Base-by-base conservation (phyloP, 345 rosid species). In the Ailanthus altissimus region DNA sequence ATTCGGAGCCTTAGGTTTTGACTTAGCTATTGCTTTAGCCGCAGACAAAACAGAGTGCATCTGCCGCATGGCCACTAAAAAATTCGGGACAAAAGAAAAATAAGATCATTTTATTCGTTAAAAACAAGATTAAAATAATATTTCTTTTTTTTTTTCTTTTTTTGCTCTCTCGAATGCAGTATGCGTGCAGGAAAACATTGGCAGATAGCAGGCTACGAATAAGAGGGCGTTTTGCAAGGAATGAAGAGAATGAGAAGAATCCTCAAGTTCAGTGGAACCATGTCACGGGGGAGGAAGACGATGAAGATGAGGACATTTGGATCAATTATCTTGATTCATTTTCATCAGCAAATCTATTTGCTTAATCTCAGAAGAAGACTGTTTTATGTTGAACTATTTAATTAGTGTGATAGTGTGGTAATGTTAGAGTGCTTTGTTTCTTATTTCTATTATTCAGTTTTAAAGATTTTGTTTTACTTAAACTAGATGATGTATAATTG, bases 181-280 rank as follows among this genome's bases (percentile, higher is more conserved):
- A 96, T 75, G 94, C 84, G 43, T 96, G 99, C 81, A 86, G 99
- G 89, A 96, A 96, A 86, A 92, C 97, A 11, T 78, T 96, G 86
- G 99, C 99, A 12, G 98, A 96, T 60, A 92, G 97, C 77, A 85
- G 99, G 84, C 99, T 97, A 69, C 88, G 99, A 20, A 91, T 96
- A 61, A 82, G 99, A 84, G 99, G 99, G 4, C 79, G 99, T 51
- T 96, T 96, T 70, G 97, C 96, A 10, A 90, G 93, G 82, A 96
- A 89, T n/a, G 94, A 89, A 61, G 99, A 93, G 75, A 88, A 75
- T 9, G 91, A 87, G 72, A 87, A 84, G 76, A 74, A 75, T 61
- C 82, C 81, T 58, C 89, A 85, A 54, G 85, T 67, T 67, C 85
- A 83, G 49, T 87, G 91, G 90, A 83, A 46, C 50, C 82, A 79